phyloP scores from a whole-genome alignment of 163 green algal genomes.

The Prototheca stagnorum region DNA sequence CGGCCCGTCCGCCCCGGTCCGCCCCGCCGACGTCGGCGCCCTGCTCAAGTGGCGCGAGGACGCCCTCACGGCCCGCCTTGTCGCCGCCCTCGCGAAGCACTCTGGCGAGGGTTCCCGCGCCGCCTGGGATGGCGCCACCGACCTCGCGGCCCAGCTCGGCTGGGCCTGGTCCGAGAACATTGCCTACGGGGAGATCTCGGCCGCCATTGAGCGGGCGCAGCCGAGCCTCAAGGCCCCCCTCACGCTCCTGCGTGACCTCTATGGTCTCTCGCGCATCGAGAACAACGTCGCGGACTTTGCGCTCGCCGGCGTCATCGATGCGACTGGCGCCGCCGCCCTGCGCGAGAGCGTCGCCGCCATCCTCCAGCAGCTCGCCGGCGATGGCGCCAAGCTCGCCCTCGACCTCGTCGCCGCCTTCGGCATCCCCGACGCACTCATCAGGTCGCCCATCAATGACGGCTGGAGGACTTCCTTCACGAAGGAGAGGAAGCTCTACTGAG shows the following conservation, averaged over 20 bases:
- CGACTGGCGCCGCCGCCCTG: slow-evolving; percentile 21
- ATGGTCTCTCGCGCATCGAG: slow-evolving; percentile 48
- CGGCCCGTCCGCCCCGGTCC: slow-evolving; percentile 2
- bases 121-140: slow-evolving; percentile 46
- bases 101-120: slow-evolving; percentile 16
- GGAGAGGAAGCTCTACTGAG: too few relatives aligned
- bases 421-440: too few relatives aligned
- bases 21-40: slow-evolving; percentile 7
- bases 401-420: too few relatives aligned
- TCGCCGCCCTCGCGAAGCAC: slow-evolving; percentile 16
- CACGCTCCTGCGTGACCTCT: slow-evolving; percentile 33
- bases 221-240: slow-evolving; percentile 20
- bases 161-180: slow-evolving; percentile 55
- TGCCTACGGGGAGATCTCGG: slow-evolving; percentile 31
- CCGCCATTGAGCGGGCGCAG: slow-evolving; percentile 15
- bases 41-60: slow-evolving; percentile 35
- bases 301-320: slow-evolving; percentile 6
- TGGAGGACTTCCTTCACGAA: too few relatives aligned
- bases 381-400: too few relatives aligned
- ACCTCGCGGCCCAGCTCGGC: slow-evolving; percentile 42
- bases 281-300: neutral
- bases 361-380: too few relatives aligned
- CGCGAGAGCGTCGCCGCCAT: too few relatives aligned
- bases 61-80: slow-evolving; percentile 28
- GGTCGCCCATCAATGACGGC: too few relatives aligned